These are phyloP conservation scores for Kluyveromyces siamensis DNA, from an alignment of 805 yeast genomes.

Conservation along the genomic window DNA sequence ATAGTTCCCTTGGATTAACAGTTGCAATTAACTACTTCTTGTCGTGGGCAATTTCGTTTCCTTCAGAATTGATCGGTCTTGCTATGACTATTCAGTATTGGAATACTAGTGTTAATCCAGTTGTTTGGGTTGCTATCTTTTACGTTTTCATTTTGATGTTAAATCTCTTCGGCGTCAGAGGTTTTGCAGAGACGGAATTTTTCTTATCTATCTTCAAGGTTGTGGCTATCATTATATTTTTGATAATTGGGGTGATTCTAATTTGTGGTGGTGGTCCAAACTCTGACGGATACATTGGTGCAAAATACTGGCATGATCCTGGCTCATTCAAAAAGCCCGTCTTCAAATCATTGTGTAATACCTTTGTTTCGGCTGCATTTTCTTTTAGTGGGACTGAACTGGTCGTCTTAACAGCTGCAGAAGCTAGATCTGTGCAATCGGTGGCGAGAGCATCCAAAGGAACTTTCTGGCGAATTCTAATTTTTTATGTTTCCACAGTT, in stretches of 20 bases:
- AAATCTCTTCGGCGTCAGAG: conserved; percentile 45
- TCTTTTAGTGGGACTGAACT: conserved; percentile 46
- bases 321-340: conserved; percentile 51
- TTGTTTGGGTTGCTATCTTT: conserved; percentile 40
- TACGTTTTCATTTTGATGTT: conserved; percentile 37
- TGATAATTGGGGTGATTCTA: conserved; percentile 43
- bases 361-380: conserved; percentile 46
- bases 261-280: conserved; percentile 38
- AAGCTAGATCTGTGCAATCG: conserved; percentile 37
- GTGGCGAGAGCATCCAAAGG: conserved; percentile 45
- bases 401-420: conserved; percentile 43
- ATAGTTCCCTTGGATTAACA: conserved; percentile 54
- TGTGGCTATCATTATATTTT: conserved; percentile 40
- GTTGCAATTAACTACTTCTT: conserved; percentile 48
- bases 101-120: conserved; percentile 36
- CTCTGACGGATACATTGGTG: conserved; percentile 37
- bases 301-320: conserved; percentile 39
- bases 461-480: conserved; percentile 44
- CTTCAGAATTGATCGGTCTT: conserved; percentile 45
- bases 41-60: conserved; percentile 41
- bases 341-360: conserved; percentile 43
- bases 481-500: conserved; percentile 37
- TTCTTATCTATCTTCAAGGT: conserved; percentile 40
- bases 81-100: conserved; percentile 44
- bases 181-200: conserved; percentile 47